phyloP scores from a whole-genome alignment of 2,329 filamentous ascomycete species.

The Trichoderma asperellum region DNA sequence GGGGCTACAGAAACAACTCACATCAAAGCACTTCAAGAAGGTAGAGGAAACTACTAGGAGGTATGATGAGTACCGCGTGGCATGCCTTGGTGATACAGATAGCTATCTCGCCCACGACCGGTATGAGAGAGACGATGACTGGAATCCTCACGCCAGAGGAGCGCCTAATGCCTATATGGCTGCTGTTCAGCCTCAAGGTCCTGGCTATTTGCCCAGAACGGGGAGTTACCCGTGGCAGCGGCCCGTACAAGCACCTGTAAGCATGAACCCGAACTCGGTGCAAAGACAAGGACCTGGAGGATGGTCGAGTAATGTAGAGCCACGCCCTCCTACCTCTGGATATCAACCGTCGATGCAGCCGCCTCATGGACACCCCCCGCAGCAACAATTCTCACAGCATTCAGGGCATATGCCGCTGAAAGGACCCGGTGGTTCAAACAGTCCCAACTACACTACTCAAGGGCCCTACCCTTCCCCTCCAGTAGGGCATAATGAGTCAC shows the following conservation, averaged over 20 bases:
- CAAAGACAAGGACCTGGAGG: conserved; percentile 6
- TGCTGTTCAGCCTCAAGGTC: background rate
- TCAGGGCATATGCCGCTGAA: background rate
- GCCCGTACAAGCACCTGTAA: conserved; percentile 3
- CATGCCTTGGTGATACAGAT: conserved; percentile 12
- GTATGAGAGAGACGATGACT: conserved; percentile 20
- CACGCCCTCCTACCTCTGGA: background rate
- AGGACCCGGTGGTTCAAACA: background rate
- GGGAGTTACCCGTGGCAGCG: conserved; percentile 16
- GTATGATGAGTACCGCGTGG: conserved; percentile 20
- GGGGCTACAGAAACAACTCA: conserved; percentile 18
- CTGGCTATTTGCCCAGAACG: conserved; percentile 8
- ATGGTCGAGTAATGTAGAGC: background rate
- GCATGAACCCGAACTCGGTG: conserved; percentile 12
- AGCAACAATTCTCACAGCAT: conserved; percentile 10
- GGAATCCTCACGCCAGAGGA: conserved; percentile 3
- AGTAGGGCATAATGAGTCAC: background rate
- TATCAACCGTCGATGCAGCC: conserved; percentile 6
- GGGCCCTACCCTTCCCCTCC: background rate
- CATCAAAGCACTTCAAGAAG: conserved; percentile 21
- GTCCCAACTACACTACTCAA: conserved; percentile 4
- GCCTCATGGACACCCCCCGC: conserved; percentile 9
- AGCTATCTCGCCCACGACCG: conserved; percentile 20
- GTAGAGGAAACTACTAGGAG: conserved; percentile 20
- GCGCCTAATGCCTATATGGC: background rate